Percentiles rank a stretch among this genome's conserved stretches.
Conservation (phyloP, 2,329 filamentous ascomycete genomes). For the Penicillium sumatraense region DNA sequence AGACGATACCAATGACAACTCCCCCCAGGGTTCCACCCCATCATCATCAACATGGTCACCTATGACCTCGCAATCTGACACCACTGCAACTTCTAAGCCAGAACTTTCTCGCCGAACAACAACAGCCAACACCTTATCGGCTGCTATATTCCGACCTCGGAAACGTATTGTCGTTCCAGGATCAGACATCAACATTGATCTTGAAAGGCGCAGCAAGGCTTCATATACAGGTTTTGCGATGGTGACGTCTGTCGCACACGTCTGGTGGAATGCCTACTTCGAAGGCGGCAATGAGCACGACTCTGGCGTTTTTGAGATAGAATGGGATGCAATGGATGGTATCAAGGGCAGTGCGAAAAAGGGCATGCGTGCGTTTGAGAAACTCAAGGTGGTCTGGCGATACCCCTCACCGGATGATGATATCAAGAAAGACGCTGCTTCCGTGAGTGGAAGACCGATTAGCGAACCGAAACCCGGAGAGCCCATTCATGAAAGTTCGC, state of each 20-base stretch:
- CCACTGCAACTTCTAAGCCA: neutral
- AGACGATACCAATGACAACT: neutral
- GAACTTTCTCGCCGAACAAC: constrained; percentile 41
- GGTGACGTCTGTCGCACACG: constrained; percentile 90
- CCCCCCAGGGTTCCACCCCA: neutral
- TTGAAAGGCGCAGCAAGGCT: constrained; percentile 83
- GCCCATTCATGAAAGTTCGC: constrained; percentile 68
- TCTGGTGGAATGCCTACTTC: constrained; percentile 97
- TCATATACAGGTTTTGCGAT: constrained; percentile 79
- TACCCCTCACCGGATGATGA: constrained; percentile 37
- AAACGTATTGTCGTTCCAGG: constrained; percentile 72
- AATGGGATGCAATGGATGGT: constrained; percentile 85
- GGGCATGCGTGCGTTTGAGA: constrained; percentile 80
- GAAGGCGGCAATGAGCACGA: constrained; percentile 76
- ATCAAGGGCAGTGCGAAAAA: constrained; percentile 88
- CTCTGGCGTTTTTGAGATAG: constrained; percentile 71
- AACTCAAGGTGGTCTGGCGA: constrained; percentile 84
- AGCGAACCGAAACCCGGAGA: constrained; percentile 69
- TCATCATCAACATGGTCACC: constrained; percentile 18
- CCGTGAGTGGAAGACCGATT: constrained; percentile 52
- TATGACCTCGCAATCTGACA: constrained; percentile 20
- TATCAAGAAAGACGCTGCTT: constrained; percentile 26
- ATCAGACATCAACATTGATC: constrained; percentile 86
- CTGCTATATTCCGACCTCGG: constrained; percentile 76
- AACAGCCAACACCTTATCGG: constrained; percentile 62